Conservation (phyloP, 2,329 filamentous ascomycete genomes). For the Cordyceps javanica region DNA sequence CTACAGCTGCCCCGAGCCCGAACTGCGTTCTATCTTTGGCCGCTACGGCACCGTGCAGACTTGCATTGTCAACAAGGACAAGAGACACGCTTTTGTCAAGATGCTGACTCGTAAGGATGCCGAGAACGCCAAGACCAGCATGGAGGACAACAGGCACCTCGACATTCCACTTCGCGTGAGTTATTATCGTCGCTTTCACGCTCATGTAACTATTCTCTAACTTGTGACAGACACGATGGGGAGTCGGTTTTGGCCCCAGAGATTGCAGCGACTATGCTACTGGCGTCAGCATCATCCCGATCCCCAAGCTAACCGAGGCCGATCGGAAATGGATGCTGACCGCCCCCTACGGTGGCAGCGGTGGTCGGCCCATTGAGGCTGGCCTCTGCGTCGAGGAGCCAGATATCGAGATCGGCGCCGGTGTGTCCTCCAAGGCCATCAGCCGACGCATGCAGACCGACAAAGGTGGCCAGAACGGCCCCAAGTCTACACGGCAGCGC, state of each 20-base stretch:
- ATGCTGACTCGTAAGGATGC: slow-evolving; percentile 90
- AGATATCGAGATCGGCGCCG: slow-evolving; percentile 96
- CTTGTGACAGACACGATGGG: slow-evolving; percentile 75
- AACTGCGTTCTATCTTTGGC: slow-evolving; percentile 74
- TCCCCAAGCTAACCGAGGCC: slow-evolving; percentile 86
- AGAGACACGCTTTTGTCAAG: slow-evolving; percentile 97
- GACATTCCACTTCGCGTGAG: slow-evolving; percentile 68
- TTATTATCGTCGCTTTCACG: slow-evolving; percentile 13
- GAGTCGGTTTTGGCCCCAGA: slow-evolving; percentile 91
- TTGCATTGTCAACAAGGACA: slow-evolving; percentile 96
- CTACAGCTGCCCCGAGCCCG: slow-evolving; percentile 64
- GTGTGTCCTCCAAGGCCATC: slow-evolving; percentile 89
- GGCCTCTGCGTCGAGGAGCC: slow-evolving; percentile 93
- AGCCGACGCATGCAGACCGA: slow-evolving; percentile 64
- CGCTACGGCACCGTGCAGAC: slow-evolving; percentile 87
- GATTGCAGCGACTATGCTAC: slow-evolving; percentile 96
- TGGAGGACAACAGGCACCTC: slow-evolving; percentile 71
- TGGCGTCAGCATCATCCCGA: slow-evolving; percentile 88
- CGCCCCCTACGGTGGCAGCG: slow-evolving; percentile 88
- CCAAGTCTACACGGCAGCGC: slow-evolving; percentile 51
- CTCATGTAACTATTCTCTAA: slow-evolving; percentile 17
- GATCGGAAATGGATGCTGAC: slow-evolving; percentile 97
- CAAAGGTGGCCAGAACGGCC: slow-evolving; percentile 57
- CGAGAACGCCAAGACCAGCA: slow-evolving; percentile 73
- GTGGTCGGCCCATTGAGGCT: slow-evolving; percentile 70